Evolutionary conservation across 2,329 filamentous ascomycete genomes (phyloP).

Genomic region (Proliferodiscus dingleyae): DNA sequence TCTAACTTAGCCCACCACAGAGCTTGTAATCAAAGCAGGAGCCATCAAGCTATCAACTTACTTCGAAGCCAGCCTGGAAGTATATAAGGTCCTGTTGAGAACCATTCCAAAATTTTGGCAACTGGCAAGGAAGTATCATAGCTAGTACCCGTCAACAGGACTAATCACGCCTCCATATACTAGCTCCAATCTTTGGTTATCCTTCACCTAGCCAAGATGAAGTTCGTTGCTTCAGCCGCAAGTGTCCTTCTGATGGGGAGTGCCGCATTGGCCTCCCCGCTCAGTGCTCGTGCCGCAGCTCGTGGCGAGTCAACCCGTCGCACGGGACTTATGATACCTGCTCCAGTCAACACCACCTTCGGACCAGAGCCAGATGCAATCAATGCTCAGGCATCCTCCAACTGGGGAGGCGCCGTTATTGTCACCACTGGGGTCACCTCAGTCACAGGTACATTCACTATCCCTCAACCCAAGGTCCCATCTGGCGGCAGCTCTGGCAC

Average conservation of each 20-base stretch:
- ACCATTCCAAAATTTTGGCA: too few relatives aligned
- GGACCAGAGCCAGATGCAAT: background rate
- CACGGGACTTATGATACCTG: too few relatives aligned
- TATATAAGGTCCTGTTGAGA: too few relatives aligned
- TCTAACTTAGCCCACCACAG: too few relatives aligned
- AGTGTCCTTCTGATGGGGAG: background rate
- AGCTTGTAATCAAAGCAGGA: too few relatives aligned
- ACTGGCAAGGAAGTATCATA: too few relatives aligned
- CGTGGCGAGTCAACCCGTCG: background rate
- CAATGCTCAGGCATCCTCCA: background rate
- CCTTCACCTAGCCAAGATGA: too few relatives aligned
- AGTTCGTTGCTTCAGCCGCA: background rate
- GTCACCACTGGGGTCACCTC: background rate
- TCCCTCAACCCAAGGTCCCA: background rate
- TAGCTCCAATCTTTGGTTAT: too few relatives aligned
- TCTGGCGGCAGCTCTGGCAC: background rate
- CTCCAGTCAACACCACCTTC: background rate
- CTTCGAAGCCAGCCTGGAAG: too few relatives aligned
- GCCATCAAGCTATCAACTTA: too few relatives aligned
- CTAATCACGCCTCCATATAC: too few relatives aligned
- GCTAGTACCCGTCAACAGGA: too few relatives aligned
- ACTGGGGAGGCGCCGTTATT: background rate
- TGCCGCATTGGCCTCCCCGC: background rate
- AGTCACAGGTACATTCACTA: background rate
- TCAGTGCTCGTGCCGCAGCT: background rate